Evolutionary conservation across 805 yeast species (phyloP), one percentile per base, ranked within the genome.

Genomic region (Zygoascus tannicola): DNA sequence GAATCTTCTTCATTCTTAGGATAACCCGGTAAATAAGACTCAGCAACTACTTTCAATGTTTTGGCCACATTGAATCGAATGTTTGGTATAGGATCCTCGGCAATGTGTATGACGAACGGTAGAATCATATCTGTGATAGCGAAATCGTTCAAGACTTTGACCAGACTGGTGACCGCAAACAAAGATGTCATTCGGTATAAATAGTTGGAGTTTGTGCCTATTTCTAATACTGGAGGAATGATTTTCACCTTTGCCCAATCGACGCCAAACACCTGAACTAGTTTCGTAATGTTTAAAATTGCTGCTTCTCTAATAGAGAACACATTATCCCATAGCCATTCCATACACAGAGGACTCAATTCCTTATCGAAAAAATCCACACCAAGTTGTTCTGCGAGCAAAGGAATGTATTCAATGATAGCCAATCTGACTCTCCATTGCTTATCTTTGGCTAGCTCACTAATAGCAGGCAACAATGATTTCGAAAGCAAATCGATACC

Each of bases 301-400:
- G 97, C 97, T 7, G 98, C 98, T 53, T 86, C 94, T 65, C 99
- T 80, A 49, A 92, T 88, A 4, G 97, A 88, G 66, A 78, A 92
- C 33, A 92, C 98, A 3, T 88, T 84, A 67, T 92, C 99, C 95
- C 97, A 88, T 52, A 92, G 71, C 97, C 98, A 92, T n/a, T 88
- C 83, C 76, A 92, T 76, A 57, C 96, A 92, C 54, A 92, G 71
- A 40, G 84, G 80, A 50, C 94, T 87, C 52, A 92, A 71, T 56
- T 88, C 95, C 60, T 85, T 84, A 63, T 92, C 92, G 66, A 92
- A 92, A 58, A 90, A 87, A 22, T 85, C 80, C 43, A 84, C 88
- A 22, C 98, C 98, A 48, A 92, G 71, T 66, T 92, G 97, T 56
- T 84, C 83, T 5, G 97, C 97, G 52, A 92, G 71, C 50, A 90